Conservation (phyloP, 2,329 filamentous ascomycete genomes). For the Xylariaceae sp. region DNA sequence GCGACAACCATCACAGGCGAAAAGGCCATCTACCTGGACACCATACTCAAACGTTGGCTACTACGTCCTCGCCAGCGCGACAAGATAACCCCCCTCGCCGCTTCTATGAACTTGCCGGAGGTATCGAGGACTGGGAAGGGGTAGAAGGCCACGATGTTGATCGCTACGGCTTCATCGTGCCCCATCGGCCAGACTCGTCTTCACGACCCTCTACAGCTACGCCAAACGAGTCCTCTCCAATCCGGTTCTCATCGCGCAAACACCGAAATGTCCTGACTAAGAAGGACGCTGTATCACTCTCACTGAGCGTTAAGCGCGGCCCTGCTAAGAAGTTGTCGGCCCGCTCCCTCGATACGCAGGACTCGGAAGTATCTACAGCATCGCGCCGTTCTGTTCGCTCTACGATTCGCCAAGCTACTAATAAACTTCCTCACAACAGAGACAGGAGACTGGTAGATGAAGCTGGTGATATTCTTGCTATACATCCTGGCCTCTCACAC, state of each 20-base stretch:
- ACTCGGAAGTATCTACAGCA: slow-evolving; percentile 56
- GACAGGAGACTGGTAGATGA: slow-evolving; percentile 67
- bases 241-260: slow-evolving; percentile 51
- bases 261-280: slow-evolving; percentile 54
- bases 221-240: slow-evolving; percentile 49
- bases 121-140: slow-evolving; percentile 72
- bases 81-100: slow-evolving; percentile 48
- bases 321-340: slow-evolving; percentile 63
- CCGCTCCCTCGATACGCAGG: slow-evolving; percentile 63
- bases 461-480: slow-evolving; percentile 70
- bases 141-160: slow-evolving; percentile 66
- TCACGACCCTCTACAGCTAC: slow-evolving; percentile 44
- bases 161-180: slow-evolving; percentile 70
- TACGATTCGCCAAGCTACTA: slow-evolving; percentile 62
- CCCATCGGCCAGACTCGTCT: slow-evolving; percentile 48
- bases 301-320: slow-evolving; percentile 48
- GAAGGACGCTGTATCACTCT: slow-evolving; percentile 47
- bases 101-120: slow-evolving; percentile 59
- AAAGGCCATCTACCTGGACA: slow-evolving; percentile 38
- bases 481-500: slow-evolving; percentile 62
- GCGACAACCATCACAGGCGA: slow-evolving; percentile 35
- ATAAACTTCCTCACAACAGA: slow-evolving; percentile 65
- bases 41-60: slow-evolving; percentile 40
- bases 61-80: slow-evolving; percentile 41
- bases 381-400: slow-evolving; percentile 61